Base-by-base conservation (phyloP, 441 rosid genomes). In the Bocquillonia castaneifolia region DNA sequence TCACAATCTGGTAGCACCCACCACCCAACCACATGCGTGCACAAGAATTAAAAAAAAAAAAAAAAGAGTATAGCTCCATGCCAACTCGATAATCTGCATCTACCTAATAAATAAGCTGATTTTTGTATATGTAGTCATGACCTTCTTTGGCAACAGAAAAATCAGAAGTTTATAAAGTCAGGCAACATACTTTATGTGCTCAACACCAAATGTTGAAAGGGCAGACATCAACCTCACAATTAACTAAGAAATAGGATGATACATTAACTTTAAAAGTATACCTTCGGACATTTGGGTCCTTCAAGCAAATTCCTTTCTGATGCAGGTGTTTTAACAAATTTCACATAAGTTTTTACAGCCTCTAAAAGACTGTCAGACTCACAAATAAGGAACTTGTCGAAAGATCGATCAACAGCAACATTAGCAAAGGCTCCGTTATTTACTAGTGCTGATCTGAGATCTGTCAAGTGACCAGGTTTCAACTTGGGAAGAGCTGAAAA, bases 381-480 rank as follows among this genome's bases (percentile, higher is more conserved):
- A 77, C 76, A 76, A 59, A 91, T 72, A 64, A 94, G 79, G 81
- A 79, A 88, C 36, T 78, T 67, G 71, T 90, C 74, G 66, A 94
- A 85, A 72, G 87, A 85, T 68, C 25, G 83, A 62, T 71, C 81
- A 68, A 90, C 85, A 15, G 99, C 90, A 77, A 82, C 86, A 77
- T 76, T 78, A 73, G 99, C 97, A 64, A 93, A 85, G 71, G 89
- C 86, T 84, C 84, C 80, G 80, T 91, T 93, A 69, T 83, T 93
- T 68, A 88, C 96, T n/a, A 89, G 81, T 63, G 79, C 82, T 47
- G 99, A 83, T 82, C 97, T 84, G 77, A 94, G 82, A 84, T 94
- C 99, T 8, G 99, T 94, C 81, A 94, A 79, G 74, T 86, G 96
- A 66, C 97, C 99, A 65, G 99, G 99, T 77, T 84, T 94, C 84